Percentiles rank a stretch among this genome's conserved stretches.
These are phyloP conservation scores for Ochetophila trinervis DNA, from an alignment of 306 rosid genomes.

Conservation along the genomic window DNA sequence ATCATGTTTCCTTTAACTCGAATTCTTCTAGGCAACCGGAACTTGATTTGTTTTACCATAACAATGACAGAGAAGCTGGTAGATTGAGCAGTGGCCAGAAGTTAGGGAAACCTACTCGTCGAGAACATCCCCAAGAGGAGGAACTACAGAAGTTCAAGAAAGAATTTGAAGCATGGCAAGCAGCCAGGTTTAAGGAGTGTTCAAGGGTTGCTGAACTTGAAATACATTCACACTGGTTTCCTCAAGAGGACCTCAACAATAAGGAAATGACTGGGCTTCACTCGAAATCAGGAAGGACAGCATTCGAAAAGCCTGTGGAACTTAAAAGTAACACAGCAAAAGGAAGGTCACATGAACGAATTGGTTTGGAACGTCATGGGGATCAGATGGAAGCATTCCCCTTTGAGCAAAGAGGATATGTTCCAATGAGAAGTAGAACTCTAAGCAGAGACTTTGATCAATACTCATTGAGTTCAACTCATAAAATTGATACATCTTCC, in stretches of 20 bases:
- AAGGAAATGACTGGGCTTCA: constrained; percentile 39
- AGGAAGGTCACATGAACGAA: constrained; percentile 28
- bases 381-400: constrained; percentile 35
- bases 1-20: constrained; percentile 43
- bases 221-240: constrained; percentile 36
- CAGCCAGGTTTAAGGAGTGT: constrained; percentile 77
- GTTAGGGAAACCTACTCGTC: constrained; percentile 53
- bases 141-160: constrained; percentile 87
- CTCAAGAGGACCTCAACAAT: constrained; percentile 49
- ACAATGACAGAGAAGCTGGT: constrained; percentile 38
- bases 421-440: constrained; percentile 66
- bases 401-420: constrained; percentile 34
- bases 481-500: constrained; percentile 36
- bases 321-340: constrained; percentile 29
- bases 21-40: constrained; percentile 52
- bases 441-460: constrained; percentile 75
- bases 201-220: constrained; percentile 59
- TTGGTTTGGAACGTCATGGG: constrained; percentile 31
- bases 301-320: constrained; percentile 38
- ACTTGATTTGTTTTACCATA: constrained; percentile 38
- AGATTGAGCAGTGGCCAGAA: constrained; percentile 44
- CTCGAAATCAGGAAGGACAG: constrained; percentile 33
- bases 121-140: constrained; percentile 97
- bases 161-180: constrained; percentile 94
- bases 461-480: constrained; percentile 42